phyloP scores from a whole-genome alignment of 805 yeast species.

The Candida ascalaphidarum region DNA sequence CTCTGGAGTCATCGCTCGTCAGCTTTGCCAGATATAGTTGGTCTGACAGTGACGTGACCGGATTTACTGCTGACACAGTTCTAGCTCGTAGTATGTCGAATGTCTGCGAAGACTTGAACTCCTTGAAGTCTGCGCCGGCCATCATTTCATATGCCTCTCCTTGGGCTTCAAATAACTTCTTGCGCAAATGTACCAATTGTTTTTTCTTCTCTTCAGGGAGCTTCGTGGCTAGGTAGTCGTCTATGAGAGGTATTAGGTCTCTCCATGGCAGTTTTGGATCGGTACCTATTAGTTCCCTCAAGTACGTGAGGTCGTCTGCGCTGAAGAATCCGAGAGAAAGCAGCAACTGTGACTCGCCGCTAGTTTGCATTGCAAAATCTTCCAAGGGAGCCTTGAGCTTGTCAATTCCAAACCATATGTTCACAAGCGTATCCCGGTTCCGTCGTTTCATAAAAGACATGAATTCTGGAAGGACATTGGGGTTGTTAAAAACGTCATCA shows the following conservation, averaged over 20 bases:
- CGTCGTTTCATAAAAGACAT: conserved; percentile 39
- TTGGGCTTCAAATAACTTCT: conserved; percentile 53
- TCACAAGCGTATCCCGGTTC: no score
- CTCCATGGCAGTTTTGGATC: no score
- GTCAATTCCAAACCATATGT: conserved; percentile 63
- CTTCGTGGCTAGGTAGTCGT: no score
- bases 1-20: no score
- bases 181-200: conserved; percentile 19
- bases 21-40: no score
- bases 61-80: no score
- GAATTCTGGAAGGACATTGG: not conserved
- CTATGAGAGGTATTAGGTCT: no score
- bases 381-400: conserved; percentile 67
- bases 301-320: conserved; percentile 2
- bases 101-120: conserved; percentile 47
- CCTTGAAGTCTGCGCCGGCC: conserved; percentile 44
- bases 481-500: not conserved
- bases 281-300: no score
- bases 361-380: conserved; percentile 25
- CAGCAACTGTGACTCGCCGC: conserved; percentile 19
- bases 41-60: no score
- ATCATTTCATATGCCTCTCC: conserved; percentile 41
- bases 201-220: no score
- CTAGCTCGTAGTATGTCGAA: conserved; percentile 9
- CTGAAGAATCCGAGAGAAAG: conserved; percentile 32